Conservation (phyloP, 192 early-diverging fungal genomes). For the Mortierella antarctica region DNA sequence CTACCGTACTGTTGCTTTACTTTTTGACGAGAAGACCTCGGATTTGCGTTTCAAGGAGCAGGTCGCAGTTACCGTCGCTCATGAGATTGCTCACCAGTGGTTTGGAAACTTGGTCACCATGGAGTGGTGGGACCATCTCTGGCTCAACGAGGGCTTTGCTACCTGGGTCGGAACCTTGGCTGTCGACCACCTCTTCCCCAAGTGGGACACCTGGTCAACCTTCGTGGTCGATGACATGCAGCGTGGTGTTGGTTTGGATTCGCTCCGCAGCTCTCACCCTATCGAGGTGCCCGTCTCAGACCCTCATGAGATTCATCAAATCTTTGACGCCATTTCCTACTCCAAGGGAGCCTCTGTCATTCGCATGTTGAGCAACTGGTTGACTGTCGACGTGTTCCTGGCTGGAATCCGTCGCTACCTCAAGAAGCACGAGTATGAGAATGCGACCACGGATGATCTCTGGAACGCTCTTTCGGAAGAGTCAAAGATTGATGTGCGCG, state of each 20-base stretch:
- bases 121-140: conserved; percentile 94
- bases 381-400: conserved; percentile 78
- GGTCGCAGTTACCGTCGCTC: conserved; percentile 88
- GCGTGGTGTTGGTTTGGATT: conserved; percentile 81
- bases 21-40: conserved; percentile 85
- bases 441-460: conserved; percentile 89
- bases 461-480: conserved; percentile 86
- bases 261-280: conserved; percentile 90
- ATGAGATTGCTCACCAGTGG: conserved; percentile 90
- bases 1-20: conserved; percentile 84
- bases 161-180: conserved; percentile 95
- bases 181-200: conserved; percentile 89
- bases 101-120: conserved; percentile 98
- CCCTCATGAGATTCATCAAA: conserved; percentile 90
- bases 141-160: conserved; percentile 99
- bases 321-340: conserved; percentile 95
- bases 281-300: conserved; percentile 90
- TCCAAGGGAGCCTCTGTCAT: conserved; percentile 95
- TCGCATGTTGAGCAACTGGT: conserved; percentile 88
- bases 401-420: conserved; percentile 82
- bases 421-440: conserved; percentile 83
- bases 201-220: conserved; percentile 91
- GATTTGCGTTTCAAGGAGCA: conserved; percentile 80
- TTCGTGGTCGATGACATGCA: conserved; percentile 86
- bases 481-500: conserved; percentile 82